Percentiles rank a stretch among this genome's conserved stretches.
These are phyloP conservation scores for Pleurozium schreberi DNA, from an alignment of 225 moss, liverwort and hornwort species.

Conservation along the genomic window DNA sequence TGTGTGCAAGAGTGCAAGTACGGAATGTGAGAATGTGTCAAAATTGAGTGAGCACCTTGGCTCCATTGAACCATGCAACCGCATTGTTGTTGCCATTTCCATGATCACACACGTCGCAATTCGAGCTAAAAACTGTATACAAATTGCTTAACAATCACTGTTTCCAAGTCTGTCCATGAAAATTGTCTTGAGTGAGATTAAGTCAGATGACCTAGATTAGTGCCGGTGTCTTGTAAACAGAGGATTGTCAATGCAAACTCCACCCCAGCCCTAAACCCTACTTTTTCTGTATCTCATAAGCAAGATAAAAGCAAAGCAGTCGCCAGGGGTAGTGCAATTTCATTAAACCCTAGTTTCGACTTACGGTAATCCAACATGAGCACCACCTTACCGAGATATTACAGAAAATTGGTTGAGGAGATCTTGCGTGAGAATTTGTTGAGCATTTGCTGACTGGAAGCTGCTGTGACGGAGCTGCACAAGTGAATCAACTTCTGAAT, in stretches of 20 bases:
- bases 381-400: background rate
- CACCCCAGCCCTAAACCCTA: background rate
- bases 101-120: rapidly evolving
- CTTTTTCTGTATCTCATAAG: background rate
- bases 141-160: background rate
- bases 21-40: background rate
- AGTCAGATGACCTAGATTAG: background rate
- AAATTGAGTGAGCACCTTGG: background rate
- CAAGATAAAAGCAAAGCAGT: background rate
- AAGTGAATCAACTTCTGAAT: too few species aligned
- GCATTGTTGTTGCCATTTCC: background rate
- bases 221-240: background rate
- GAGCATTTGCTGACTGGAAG: too few species aligned
- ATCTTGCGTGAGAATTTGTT: too few species aligned
- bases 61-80: background rate
- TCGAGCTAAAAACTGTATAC: too few species aligned
- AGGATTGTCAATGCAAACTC: background rate
- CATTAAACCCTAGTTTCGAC: background rate
- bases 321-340: background rate
- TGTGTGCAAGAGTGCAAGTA: background rate
- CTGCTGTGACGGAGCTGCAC: too few species aligned
- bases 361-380: background rate
- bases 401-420: background rate
- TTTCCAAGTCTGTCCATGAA: background rate
- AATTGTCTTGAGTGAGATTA: background rate